Evolutionary conservation across 306 rosid genomes (phyloP), one percentile per base, ranked within the genome.

Genomic region (Quercus mongolica): DNA sequence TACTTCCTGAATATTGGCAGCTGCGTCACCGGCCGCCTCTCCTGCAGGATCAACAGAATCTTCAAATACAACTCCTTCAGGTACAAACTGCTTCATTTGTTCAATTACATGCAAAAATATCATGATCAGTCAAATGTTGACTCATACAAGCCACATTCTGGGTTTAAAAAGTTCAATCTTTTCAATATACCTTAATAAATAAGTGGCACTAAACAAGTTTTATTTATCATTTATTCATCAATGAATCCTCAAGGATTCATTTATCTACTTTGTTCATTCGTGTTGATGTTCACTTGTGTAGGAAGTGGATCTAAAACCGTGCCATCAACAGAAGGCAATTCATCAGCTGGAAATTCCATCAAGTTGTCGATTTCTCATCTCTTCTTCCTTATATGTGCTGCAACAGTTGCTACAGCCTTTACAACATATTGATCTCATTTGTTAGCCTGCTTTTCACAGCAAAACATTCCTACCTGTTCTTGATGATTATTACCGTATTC

Each of bases 11-110:
- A 57, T 81, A 7, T 28, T 51, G 12, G 20, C 90, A 80, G 93
- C 84, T 77, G 86, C 82, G 81, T 65, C 98, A 54, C 96, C 97
- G 18, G 81, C 92, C 13, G 79, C 57, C 69, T 77, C 97, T 49
- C 96, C 54, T 18, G 76, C 92, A 68, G 97, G 89, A 84, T 41
- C 97, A 72, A 75, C 87, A 1, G 89, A 82, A 4, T 80, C 97
- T 81, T 83, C 97, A 5, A 83, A 86, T 55, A 77, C 89, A 56
- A 58, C 4, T 74, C 87, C 98, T 72, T 84, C 94, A 85, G 96
- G 95, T 88, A 83, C 74, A 54, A n/a, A 51, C 31, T 28, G 26
- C 56, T 33, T 18, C 72, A 19, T 33, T 80, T 23, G 72, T 61
- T 30, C 46, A 4, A 44, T 33, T 49, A 13, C 54, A 49, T 12